phyloP scores from a whole-genome alignment of 768 basidiomycete genomes.

The Mycena venus region DNA sequence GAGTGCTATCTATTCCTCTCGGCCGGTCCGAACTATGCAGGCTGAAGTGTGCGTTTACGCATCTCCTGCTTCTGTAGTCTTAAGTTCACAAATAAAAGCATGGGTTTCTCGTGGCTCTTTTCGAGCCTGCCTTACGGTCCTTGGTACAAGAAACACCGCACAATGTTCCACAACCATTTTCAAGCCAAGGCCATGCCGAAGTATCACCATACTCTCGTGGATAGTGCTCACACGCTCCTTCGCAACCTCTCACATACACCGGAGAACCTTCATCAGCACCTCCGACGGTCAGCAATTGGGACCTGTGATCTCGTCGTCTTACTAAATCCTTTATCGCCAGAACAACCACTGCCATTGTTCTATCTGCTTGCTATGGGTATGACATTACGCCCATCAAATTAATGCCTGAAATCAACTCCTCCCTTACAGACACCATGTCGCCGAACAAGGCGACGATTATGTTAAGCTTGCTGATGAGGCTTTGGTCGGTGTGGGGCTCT shows the following conservation, averaged over 20 bases:
- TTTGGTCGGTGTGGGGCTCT: constrained; percentile 21
- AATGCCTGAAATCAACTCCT: not conserved
- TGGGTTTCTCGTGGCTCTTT: constrained; percentile 33
- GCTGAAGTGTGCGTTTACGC: constrained; percentile 20
- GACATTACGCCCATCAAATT: not conserved
- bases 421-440: constrained; percentile 24
- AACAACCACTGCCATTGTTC: constrained; percentile 26
- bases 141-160: constrained; percentile 44
- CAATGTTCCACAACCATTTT: constrained; percentile 45
- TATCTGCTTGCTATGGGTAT: constrained; percentile 31
- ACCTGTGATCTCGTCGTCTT: not conserved
- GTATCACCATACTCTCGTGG: constrained; percentile 47
- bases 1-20: constrained; percentile 68
- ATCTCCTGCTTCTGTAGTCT: too few relatives aligned
- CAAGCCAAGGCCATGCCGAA: constrained; percentile 23
- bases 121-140: constrained; percentile 27
- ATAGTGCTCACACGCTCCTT: constrained; percentile 47
- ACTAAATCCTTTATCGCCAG: constrained; percentile 1
- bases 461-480: constrained; percentile 39
- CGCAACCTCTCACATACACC: constrained; percentile 36
- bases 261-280: not conserved
- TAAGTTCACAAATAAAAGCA: not conserved
- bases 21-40: constrained; percentile 44
- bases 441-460: constrained; percentile 38
- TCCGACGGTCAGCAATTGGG: not conserved